These are phyloP conservation scores for Boletus rufocinnamomeus DNA, from an alignment of 768 basidiomycete genomes.

Conservation along the genomic window DNA sequence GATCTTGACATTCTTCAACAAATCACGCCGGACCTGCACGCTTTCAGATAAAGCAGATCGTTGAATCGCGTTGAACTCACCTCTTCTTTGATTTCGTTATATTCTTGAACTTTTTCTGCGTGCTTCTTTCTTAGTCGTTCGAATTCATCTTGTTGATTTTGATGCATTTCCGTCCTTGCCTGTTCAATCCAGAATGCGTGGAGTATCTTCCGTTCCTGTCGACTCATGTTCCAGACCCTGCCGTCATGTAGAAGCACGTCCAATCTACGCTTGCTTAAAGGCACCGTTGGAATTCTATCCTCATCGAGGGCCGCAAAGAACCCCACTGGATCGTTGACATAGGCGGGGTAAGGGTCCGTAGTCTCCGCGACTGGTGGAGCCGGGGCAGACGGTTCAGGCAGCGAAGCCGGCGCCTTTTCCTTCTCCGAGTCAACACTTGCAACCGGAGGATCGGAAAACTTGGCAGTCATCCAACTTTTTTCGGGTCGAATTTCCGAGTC, in stretches of 20 bases:
- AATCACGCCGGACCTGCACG: slow-evolving; percentile 51
- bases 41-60: neutral
- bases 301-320: slow-evolving; percentile 45
- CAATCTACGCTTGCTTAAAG: slow-evolving; percentile 40
- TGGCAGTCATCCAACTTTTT: slow-evolving; percentile 34
- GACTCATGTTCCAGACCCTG: slow-evolving; percentile 57
- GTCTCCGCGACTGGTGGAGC: neutral
- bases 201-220: slow-evolving; percentile 47
- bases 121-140: slow-evolving; percentile 41
- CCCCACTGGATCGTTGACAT: slow-evolving; percentile 27
- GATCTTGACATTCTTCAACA: slow-evolving; percentile 57
- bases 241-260: slow-evolving; percentile 36
- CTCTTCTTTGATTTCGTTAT: slow-evolving; percentile 52
- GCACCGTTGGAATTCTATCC: slow-evolving; percentile 39
- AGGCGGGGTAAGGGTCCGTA: slow-evolving; percentile 1
- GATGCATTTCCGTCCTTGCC: slow-evolving; percentile 37
- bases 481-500: slow-evolving; percentile 17
- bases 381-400: neutral
- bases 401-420: neutral
- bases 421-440: neutral
- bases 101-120: slow-evolving; percentile 39
- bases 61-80: slow-evolving; percentile 36
- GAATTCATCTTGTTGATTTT: slow-evolving; percentile 43
- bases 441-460: neutral
- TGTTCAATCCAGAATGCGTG: slow-evolving; percentile 49